A percentile compares a stretch with the other conserved stretches of the same genome.
phyloP scores from a whole-genome alignment of 352 stramenopile species.

The Heterotrichella gracilis region DNA sequence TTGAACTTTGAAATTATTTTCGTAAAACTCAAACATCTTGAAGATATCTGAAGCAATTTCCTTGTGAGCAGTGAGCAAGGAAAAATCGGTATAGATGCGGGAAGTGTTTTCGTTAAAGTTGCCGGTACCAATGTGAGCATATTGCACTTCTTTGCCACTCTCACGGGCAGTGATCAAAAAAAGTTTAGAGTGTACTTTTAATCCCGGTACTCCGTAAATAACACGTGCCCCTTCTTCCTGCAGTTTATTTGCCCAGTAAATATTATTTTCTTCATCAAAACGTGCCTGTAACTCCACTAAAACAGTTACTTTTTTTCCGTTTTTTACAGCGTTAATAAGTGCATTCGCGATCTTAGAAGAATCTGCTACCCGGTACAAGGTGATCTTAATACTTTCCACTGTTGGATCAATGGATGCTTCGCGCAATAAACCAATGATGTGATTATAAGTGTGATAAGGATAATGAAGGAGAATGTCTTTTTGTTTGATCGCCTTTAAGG shows the following conservation, averaged over 20 bases:
- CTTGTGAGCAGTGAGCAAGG: neutral
- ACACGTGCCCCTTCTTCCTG: neutral
- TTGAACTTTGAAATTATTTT: neutral
- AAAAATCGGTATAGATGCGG: neutral
- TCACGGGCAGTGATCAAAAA: neutral
- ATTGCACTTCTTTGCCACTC: neutral
- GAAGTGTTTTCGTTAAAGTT: neutral
- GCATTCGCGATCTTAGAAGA: neutral
- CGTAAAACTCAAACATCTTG: neutral
- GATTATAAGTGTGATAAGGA: neutral
- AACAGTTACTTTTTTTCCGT: neutral
- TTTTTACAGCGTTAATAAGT: neutral
- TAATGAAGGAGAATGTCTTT: neutral
- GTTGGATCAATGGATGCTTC: neutral
- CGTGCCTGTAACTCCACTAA: neutral
- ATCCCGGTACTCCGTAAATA: neutral
- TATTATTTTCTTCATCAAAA: neutral
- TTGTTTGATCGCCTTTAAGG: neutral
- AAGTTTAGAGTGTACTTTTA: neutral
- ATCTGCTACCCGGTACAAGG: neutral
- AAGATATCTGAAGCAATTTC: neutral
- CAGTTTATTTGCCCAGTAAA: neutral
- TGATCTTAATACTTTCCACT: neutral
- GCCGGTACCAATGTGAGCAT: neutral
- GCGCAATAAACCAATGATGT: neutral